Evolutionary conservation across 768 basidiomycete species (phyloP).

Genomic region (Imleria badia): DNA sequence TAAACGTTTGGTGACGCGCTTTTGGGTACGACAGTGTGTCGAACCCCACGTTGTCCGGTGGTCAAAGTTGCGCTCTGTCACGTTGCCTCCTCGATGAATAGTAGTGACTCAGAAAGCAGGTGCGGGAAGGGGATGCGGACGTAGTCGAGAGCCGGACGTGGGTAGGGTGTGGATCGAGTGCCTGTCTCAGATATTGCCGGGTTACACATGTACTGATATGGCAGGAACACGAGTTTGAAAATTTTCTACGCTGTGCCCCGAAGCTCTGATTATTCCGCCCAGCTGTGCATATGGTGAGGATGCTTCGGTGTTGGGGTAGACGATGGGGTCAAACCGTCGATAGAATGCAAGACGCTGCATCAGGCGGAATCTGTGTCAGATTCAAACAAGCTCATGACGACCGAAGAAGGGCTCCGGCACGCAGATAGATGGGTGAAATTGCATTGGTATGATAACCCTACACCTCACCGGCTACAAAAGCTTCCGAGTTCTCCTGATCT

Average conservation of each 20-base stretch:
- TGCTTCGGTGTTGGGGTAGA: too few species aligned
- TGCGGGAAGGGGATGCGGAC: not conserved
- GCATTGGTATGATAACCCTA: too few species aligned
- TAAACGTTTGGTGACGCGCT: not conserved
- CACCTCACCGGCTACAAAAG: too few species aligned
- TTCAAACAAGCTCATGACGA: too few species aligned
- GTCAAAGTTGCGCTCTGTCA: constrained; percentile 1
- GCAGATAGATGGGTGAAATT: too few species aligned
- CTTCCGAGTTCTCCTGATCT: too few species aligned
- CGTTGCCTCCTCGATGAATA: not conserved
- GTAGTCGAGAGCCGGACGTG: not conserved
- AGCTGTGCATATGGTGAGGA: too few species aligned
- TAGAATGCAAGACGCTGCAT: too few species aligned
- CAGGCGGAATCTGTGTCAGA: too few species aligned
- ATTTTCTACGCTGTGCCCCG: not conserved
- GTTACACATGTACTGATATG: not conserved
- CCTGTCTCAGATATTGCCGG: not conserved
- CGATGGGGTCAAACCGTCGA: not conserved
- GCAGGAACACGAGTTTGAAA: too few species aligned
- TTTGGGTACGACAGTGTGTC: constrained; percentile 12
- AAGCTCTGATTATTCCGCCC: not conserved
- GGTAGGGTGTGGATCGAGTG: not conserved
- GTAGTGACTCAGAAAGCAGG: not conserved
- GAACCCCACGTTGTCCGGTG: constrained; percentile 2
- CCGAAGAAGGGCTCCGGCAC: too few species aligned